Conservation (phyloP, 1,284 basidiomycete genomes). For the Pascua sp. region DNA sequence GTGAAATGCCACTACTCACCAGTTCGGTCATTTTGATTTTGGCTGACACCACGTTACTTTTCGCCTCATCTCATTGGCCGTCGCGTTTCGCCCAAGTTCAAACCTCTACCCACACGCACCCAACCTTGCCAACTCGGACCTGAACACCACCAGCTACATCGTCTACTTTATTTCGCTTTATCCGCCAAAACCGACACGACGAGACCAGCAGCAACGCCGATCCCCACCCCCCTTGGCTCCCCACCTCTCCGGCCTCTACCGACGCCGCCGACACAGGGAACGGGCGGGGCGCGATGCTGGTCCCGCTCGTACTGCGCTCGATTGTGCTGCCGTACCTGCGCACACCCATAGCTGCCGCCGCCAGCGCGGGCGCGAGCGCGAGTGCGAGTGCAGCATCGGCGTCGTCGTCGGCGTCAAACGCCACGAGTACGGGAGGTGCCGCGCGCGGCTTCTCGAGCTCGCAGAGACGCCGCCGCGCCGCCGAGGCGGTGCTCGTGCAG, state of each 20-base stretch:
- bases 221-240: conserved; percentile 9
- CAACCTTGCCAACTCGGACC: not conserved
- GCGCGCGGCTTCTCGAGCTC: conserved; percentile 6
- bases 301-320: conserved; percentile 17
- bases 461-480: conserved; percentile 3
- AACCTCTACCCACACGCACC: no score
- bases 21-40: conserved; percentile 6
- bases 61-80: no score
- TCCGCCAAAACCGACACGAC: not conserved
- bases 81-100: no score
- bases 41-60: no score
- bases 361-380: not conserved
- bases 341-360: conserved; percentile 1
- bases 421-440: not conserved
- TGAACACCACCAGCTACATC: conserved; percentile 1
- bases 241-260: no score
- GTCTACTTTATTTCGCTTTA: not conserved
- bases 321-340: conserved; percentile 21
- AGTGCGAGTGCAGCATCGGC: not conserved
- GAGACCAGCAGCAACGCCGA: not conserved
- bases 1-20: not conserved
- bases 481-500: not conserved
- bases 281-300: conserved; percentile 22
- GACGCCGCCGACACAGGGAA: not conserved
- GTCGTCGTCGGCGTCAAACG: not conserved